phyloP scores from a whole-genome alignment of 2,329 filamentous ascomycete genomes.

The Chalaropsis ovoidea region DNA sequence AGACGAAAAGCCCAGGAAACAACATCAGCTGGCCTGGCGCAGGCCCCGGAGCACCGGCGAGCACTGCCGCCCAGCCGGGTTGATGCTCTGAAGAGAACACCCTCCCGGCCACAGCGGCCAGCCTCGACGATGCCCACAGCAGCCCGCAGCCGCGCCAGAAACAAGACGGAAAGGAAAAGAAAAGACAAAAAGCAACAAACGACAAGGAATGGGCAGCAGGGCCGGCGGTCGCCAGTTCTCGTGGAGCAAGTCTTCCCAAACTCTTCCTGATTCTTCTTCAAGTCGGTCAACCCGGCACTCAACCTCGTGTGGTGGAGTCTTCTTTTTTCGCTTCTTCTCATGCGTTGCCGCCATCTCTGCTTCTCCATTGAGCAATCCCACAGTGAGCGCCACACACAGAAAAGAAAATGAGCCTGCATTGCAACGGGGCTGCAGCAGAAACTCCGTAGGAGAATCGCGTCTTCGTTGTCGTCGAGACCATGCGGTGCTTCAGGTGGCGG shows the following conservation, averaged over 20 bases:
- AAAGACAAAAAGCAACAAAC: background rate
- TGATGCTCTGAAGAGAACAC: background rate
- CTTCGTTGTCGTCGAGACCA: background rate
- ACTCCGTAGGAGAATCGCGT: background rate
- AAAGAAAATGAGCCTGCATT: background rate
- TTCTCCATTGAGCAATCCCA: background rate
- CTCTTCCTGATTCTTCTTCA: conserved; percentile 23
- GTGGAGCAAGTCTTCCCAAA: conserved; percentile 18
- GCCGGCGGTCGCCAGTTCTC: background rate
- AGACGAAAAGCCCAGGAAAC: background rate
- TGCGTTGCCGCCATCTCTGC: background rate
- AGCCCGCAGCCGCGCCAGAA: background rate
- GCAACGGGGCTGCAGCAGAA: background rate
- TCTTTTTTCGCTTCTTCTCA: background rate
- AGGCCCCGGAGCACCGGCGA: background rate
- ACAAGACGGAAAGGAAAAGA: conserved; percentile 6
- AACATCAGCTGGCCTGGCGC: background rate
- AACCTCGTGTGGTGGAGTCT: background rate
- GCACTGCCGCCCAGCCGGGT: background rate
- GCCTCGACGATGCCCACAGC: background rate
- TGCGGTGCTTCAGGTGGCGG: no score
- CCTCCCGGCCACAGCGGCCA: background rate
- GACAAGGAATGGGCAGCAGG: background rate
- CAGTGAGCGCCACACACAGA: background rate
- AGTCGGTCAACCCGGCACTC: conserved; percentile 10